Conservation (phyloP, 441 rosid genomes). For the Erodium trifolium region DNA sequence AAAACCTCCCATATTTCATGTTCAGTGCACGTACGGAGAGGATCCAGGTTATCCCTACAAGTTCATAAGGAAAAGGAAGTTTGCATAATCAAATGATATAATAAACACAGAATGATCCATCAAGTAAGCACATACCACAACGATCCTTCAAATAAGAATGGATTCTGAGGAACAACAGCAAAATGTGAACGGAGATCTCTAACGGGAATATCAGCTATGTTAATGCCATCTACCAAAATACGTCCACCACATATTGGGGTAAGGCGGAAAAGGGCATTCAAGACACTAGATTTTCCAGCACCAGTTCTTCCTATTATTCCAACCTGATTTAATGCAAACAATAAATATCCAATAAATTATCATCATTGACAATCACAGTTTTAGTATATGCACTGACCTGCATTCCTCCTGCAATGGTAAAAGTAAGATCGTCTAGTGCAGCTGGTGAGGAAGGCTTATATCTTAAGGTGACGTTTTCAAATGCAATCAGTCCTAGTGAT, state of each 20-base stretch:
- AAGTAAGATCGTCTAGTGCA: conserved; percentile 52
- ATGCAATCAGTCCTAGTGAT: conserved; percentile 55
- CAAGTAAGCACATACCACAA: conserved; percentile 38
- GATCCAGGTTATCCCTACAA: conserved; percentile 83
- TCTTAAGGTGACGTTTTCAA: conserved; percentile 73
- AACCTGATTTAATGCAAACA: conserved; percentile 38
- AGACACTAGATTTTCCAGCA: conserved; percentile 87
- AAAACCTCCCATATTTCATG: conserved; percentile 57
- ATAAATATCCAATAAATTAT: neutral
- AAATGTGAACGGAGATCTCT: conserved; percentile 75
- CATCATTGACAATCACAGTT: neutral
- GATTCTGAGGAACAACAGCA: conserved; percentile 92
- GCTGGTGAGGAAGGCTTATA: conserved; percentile 68
- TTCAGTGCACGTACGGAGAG: conserved; percentile 46
- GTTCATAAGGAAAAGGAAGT: conserved; percentile 5
- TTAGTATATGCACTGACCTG: conserved; percentile 38
- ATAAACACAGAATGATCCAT: neutral
- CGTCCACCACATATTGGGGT: conserved; percentile 52
- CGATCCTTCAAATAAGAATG: conserved; percentile 86
- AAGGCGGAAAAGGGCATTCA: conserved; percentile 90
- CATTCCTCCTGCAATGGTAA: conserved; percentile 57
- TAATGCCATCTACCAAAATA: conserved; percentile 67
- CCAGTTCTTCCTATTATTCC: conserved; percentile 97
- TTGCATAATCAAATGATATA: neutral
- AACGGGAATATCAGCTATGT: conserved; percentile 54